A percentile compares a stretch with the other conserved stretches of the same genome.
phyloP scores from a whole-genome alignment of 1,139 yeast genomes.

The Tardiomyces blankii region DNA sequence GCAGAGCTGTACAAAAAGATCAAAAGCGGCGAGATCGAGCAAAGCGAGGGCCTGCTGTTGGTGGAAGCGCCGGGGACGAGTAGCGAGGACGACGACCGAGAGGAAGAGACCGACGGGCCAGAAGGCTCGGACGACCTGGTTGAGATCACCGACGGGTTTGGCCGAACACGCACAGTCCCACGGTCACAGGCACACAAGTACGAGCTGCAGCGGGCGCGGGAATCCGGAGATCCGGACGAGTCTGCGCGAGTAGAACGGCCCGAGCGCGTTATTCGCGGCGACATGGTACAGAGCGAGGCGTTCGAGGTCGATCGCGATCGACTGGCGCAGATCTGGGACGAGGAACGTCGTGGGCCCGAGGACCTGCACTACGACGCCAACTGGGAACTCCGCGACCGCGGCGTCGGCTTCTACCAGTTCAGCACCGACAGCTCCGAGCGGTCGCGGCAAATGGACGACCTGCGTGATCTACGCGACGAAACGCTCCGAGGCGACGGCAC shows the following conservation, averaged over 20 bases:
- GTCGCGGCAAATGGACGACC: constrained; percentile 16
- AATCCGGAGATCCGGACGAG: constrained; percentile 5
- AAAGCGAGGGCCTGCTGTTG: constrained; percentile 1
- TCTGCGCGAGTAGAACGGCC: constrained; percentile 5
- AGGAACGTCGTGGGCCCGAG: constrained; percentile 1
- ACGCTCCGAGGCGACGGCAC: neutral
- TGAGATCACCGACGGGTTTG: constrained; percentile 25
- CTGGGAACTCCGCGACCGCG: constrained; percentile 21
- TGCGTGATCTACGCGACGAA: constrained; percentile 3
- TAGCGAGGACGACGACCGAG: constrained; percentile 1
- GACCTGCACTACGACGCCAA: constrained; percentile 19
- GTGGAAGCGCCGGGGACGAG: constrained; percentile 3
- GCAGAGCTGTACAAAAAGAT: constrained; percentile 13
- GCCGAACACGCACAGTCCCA: constrained; percentile 20
- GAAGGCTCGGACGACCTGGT: constrained; percentile 12
- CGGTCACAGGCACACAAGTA: constrained; percentile 9
- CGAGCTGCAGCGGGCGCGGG: constrained; percentile 3
- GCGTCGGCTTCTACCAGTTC: constrained; percentile 24
- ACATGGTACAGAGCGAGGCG: constrained; percentile 21
- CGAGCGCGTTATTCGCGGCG: constrained; percentile 16
- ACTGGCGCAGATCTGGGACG: constrained; percentile 9
- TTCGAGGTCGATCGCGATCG: constrained; percentile 11
- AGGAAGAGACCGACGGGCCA: constrained; percentile 5
- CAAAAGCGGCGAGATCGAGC: constrained; percentile 10
- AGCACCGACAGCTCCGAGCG: constrained; percentile 15